Evolutionary conservation across 2,329 filamentous ascomycete genomes (phyloP), one percentile per base, ranked within the genome.

Genomic region (Rhexocercosporidium sp.): DNA sequence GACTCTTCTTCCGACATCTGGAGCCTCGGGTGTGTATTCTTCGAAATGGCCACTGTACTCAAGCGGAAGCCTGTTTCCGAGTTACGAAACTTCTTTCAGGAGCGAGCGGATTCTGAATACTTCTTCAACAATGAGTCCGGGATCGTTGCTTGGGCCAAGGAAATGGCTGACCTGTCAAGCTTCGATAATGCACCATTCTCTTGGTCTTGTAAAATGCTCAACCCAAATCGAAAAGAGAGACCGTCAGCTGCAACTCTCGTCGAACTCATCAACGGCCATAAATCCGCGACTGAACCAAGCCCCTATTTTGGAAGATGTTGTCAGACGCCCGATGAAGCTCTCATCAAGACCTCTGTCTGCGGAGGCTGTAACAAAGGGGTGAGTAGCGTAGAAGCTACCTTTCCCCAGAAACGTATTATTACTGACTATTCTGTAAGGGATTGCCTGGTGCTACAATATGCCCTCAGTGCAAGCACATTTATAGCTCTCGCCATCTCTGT

Each of bases 141-240:
- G 11, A 57, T 64, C 37, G 31, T 16, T 31, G 51, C 37, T 9
- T 64, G 62, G 62, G 44, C 56, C 34, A 25, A 25, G 11, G 22
- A 31, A 4, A 57, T 64, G 34, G 14, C 22, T 20, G 25, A 39
- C 18, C 20, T 57, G 7, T 64, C 62, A 56, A 47, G 27, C 8
- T n/a, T 31, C 20, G 62, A 56, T 11, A 64, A 64, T 47, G 22
- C 20, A 47, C 62, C 62, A 57, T 56, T 64, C 14, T 20, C 14
- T 47, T 64, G 62, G 62, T 31, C 29, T n/a, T 57, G 49, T 29
- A 57, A 46, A 27, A 64, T 64, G 62, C 31, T 64, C 20, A 49
- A 64, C 22, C n/a, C n/a, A n/a, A 41, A 64, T 46, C 25, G 51
- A 34, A 46, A 46, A 8, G 20, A 44, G 18, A 51, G 62, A 31